phyloP scores from a whole-genome alignment of 345 rosid genomes.

The Eucalyptus curtisii region DNA sequence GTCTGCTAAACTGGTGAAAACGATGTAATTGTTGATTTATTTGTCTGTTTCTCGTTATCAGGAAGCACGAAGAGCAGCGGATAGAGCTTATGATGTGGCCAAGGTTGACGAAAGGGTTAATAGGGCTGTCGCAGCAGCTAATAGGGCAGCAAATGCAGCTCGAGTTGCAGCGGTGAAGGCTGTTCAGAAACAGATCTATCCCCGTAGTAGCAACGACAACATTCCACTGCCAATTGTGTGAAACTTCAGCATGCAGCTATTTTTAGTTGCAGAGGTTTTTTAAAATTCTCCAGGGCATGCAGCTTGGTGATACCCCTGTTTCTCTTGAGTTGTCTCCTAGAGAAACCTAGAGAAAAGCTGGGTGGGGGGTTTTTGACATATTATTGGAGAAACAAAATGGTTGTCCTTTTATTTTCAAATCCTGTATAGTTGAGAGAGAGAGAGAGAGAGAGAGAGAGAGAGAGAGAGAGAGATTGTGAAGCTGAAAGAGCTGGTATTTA shows the following conservation, averaged over 20 bases:
- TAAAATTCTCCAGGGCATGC: neutral
- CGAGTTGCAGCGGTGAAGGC: conserved; percentile 85
- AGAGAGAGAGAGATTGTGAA: neutral
- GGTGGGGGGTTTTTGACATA: neutral
- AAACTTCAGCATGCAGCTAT: neutral
- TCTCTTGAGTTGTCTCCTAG: neutral
- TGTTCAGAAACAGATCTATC: conserved; percentile 66
- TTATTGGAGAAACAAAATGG: neutral
- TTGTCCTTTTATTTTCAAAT: neutral
- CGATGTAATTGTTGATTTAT: neutral
- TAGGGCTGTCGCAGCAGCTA: conserved; percentile 78
- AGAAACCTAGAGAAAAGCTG: neutral
- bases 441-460: neutral
- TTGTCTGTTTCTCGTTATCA: conserved; percentile 4
- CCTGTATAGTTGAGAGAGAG: neutral
- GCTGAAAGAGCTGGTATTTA: neutral
- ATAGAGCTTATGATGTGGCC: conserved; percentile 73
- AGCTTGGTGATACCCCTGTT: neutral
- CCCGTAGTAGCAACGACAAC: conserved; percentile 21
- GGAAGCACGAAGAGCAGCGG: conserved; percentile 84
- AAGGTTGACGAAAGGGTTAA: conserved; percentile 93
- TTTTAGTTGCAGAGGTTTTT: neutral
- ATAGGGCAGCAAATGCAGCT: conserved; percentile 86
- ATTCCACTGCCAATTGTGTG: conserved; percentile 42
- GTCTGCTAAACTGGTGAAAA: neutral